Evolutionary conservation across 257 asterid genomes (phyloP).

Genomic region (Solanum sejunctum): DNA sequence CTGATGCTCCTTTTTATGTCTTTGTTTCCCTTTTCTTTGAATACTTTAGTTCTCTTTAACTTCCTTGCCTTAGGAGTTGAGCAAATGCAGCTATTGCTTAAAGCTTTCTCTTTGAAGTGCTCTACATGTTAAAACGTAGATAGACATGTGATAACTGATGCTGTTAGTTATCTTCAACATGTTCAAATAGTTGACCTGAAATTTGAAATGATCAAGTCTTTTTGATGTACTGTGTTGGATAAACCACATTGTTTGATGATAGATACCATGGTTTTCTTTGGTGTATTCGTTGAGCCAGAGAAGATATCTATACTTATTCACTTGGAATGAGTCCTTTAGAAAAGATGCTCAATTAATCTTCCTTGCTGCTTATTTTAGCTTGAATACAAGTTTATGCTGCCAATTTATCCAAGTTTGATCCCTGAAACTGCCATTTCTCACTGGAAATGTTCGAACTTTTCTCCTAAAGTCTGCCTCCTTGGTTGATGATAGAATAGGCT

Average conservation of each 20-base stretch:
- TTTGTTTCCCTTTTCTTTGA: not conserved
- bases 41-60: not conserved
- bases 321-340: not conserved
- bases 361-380: not conserved
- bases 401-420: not conserved
- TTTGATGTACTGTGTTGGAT: not conserved
- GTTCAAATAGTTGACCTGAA: not conserved
- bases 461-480: not conserved
- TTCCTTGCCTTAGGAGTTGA: not conserved
- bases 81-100: not conserved
- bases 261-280: not conserved
- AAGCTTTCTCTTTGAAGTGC: not conserved
- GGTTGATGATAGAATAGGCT: not conserved
- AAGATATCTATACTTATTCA: not conserved
- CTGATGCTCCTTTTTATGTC: not conserved
- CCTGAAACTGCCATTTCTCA: not conserved
- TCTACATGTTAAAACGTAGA: not conserved
- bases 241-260: not conserved
- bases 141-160: not conserved
- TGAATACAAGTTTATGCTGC: not conserved
- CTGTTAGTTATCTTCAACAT: not conserved
- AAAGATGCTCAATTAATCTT: not conserved
- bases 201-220: not conserved
- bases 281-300: not conserved
- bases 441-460: not conserved